These are phyloP conservation scores for Auriculariales sp. DNA, from an alignment of 768 basidiomycete species.

Conservation along the genomic window DNA sequence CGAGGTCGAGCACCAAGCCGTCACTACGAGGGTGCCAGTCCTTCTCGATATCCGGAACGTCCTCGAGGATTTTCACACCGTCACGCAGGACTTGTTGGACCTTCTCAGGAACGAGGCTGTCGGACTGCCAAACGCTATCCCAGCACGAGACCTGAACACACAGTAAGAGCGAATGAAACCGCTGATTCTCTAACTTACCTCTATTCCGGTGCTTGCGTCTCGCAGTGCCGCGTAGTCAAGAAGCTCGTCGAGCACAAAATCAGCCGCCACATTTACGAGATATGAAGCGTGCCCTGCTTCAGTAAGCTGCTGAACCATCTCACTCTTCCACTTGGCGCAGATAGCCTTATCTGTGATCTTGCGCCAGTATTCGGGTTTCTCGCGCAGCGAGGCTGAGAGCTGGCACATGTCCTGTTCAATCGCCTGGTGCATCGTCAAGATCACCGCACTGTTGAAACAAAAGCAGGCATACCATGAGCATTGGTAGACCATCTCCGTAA, in stretches of 20 bases:
- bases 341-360: constrained; percentile 12
- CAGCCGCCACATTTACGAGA: constrained; percentile 17
- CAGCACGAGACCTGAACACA: constrained; percentile 7
- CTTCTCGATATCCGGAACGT: constrained; percentile 10
- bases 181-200: neutral
- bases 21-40: constrained; percentile 19
- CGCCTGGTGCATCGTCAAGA: no score
- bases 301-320: constrained; percentile 18
- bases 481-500: no score
- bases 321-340: constrained; percentile 19
- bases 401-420: constrained; percentile 36
- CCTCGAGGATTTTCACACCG: constrained; percentile 9
- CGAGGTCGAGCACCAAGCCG: constrained; percentile 14
- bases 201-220: constrained; percentile 25
- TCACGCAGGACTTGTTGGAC: constrained; percentile 4
- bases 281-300: constrained; percentile 1
- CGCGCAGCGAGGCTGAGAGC: constrained; percentile 29
- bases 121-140: constrained; percentile 11
- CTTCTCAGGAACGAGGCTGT: constrained; percentile 9
- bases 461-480: no score
- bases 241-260: constrained; percentile 36
- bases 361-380: constrained; percentile 27
- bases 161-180: neutral
- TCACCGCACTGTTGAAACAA: no score
- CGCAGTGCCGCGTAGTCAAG: constrained; percentile 27